These are phyloP conservation scores for Aurantiochytrium sp. DNA, from an alignment of 108 stramenopile genomes.

Conservation along the genomic window DNA sequence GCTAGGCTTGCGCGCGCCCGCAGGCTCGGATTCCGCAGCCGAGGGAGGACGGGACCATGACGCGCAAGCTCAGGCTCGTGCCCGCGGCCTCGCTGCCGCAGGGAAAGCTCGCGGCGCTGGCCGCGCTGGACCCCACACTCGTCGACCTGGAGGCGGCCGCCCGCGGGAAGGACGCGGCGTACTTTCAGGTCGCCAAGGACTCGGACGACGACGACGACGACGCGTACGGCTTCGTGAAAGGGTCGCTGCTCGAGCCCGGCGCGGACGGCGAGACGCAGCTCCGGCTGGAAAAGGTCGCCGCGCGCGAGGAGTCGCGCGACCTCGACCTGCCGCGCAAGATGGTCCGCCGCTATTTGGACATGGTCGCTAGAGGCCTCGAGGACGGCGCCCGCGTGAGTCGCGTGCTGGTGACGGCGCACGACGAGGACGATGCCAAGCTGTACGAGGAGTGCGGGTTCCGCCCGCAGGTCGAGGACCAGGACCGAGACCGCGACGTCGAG, in stretches of 20 bases:
- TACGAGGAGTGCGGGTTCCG: conserved; percentile 29
- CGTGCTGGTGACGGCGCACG: not conserved
- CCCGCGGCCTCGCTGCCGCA: not conserved
- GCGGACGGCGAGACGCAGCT: no score
- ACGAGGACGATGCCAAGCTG: not conserved
- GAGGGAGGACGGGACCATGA: no score
- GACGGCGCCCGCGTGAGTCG: not conserved
- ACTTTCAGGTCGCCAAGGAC: not conserved
- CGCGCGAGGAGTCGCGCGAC: no score
- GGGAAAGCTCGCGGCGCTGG: not conserved
- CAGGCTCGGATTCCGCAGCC: no score
- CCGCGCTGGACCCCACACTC: not conserved
- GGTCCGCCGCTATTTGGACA: not conserved
- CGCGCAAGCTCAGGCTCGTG: not conserved
- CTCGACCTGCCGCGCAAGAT: no score
- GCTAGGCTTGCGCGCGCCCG: no score
- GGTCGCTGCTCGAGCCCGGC: no score
- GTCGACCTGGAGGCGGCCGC: not conserved
- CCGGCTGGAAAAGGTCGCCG: no score
- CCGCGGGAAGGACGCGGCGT: not conserved
- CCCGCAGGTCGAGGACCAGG: not conserved
- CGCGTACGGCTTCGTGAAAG: no score
- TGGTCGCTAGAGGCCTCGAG: not conserved
- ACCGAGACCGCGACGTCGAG: not conserved
- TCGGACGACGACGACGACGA: no score